Base-by-base conservation (phyloP, 192 early-diverging fungal species). In the Gryganskiella cystojenkinii region DNA sequence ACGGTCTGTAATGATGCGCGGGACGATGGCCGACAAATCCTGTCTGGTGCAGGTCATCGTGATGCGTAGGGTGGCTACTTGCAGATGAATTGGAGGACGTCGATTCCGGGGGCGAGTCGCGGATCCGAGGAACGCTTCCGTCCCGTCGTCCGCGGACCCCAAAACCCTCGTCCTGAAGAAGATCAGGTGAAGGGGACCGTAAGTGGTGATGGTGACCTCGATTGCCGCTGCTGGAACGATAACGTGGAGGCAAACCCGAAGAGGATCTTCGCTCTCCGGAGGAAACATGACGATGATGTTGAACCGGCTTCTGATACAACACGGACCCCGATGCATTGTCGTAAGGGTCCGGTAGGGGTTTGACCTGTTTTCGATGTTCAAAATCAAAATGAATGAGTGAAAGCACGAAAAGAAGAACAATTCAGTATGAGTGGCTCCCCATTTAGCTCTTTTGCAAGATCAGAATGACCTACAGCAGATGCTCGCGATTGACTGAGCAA, bases 131-230 rank as follows among this genome's bases (percentile, higher is more conserved):
- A 40, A 17, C 15, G 20, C 34, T 46, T 3, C 20, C 46, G 3
- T 10, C 9, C 11, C 40, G 45, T 22, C 47, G 31, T 11, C 22
- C 11, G 4, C 4, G 20, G 33, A 28, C 17, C 24, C 52, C 31
- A 3, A 24, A 34, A 9, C 50, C 47, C 7, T 54, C 50, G 24
- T 64, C 56, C 22, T 20, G n/a, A 1, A 30, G 17, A 9, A 50
- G 17, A 14, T 78, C 74, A n/a, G 74, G 73, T n/a, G 73, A 78
- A 11, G 66, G 61, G 5, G 60, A 64, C 30, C 66, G 37, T 19
- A 61, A 34, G 17, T 54, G 47, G 7, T 60, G 71, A 11, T 47
- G 45, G 0, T 54, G 56, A 34, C 40, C 24, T 14, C 31, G 56
- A 3, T 24, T 42, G n/a, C 42, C n/a, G 8, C n/a, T n/a, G n/a